phyloP scores from a whole-genome alignment of 2,329 filamentous ascomycete genomes.

The Knoxdaviesia proteae region DNA sequence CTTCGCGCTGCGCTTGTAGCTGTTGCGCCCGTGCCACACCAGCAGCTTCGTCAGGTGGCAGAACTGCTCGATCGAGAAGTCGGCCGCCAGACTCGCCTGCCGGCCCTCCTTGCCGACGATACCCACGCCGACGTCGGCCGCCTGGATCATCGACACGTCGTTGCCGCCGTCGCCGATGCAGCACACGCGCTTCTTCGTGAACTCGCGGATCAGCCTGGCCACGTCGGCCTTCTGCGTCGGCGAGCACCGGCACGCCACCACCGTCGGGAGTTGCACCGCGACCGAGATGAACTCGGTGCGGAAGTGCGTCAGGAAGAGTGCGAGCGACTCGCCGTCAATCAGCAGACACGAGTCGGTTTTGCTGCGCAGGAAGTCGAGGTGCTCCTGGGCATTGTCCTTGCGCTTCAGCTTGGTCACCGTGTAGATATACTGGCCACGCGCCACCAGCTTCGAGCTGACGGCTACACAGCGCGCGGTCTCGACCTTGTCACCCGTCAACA shows the following conservation, averaged over 20 bases:
- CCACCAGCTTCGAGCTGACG: constrained; percentile 82
- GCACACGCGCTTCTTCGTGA: constrained; percentile 87
- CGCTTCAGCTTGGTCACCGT: constrained; percentile 71
- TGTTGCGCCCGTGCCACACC: constrained; percentile 97
- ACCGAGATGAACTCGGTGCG: constrained; percentile 69
- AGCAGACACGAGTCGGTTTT: constrained; percentile 76
- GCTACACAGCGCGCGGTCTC: constrained; percentile 94
- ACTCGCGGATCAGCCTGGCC: constrained; percentile 69
- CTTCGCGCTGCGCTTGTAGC: constrained; percentile 89
- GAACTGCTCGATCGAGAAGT: constrained; percentile 94
- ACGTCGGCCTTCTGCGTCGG: constrained; percentile 94
- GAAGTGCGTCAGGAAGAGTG: constrained; percentile 66
- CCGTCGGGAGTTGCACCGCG: constrained; percentile 71
- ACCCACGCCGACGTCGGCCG: constrained; percentile 89
- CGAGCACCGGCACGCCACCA: constrained; percentile 90
- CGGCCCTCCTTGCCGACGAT: constrained; percentile 96
- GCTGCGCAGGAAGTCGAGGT: constrained; percentile 70
- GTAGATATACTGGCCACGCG: constrained; percentile 86
- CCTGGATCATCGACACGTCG: constrained; percentile 98
- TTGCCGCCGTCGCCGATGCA: constrained; percentile 97
- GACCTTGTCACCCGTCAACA: constrained; percentile 96
- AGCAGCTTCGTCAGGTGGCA: constrained; percentile 85
- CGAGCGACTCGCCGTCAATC: constrained; percentile 82
- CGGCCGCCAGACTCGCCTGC: constrained; percentile 83
- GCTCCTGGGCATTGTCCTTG: constrained; percentile 68